A percentile compares a stretch with the other conserved stretches of the same genome.
Evolutionary conservation across 345 rosid genomes (phyloP).

Genomic region (Salix dunnii): DNA sequence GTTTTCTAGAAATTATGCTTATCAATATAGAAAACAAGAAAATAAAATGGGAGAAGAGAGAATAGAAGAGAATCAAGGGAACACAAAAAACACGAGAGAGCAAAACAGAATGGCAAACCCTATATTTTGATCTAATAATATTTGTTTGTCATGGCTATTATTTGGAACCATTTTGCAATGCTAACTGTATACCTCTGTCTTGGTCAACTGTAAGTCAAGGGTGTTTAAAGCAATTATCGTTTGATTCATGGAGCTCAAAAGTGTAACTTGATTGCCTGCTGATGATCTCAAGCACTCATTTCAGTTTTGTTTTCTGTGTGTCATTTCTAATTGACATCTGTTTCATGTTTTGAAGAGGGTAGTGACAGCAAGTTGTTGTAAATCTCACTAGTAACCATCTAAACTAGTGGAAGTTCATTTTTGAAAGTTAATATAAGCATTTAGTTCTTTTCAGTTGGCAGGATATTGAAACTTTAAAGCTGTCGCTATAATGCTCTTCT

Average conservation of each 20-base stretch:
- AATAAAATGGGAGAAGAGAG: background rate
- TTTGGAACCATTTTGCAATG: background rate
- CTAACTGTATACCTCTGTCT: background rate
- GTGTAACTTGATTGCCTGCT: background rate
- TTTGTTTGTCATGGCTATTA: background rate
- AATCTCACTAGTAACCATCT: background rate
- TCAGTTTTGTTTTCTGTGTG: background rate
- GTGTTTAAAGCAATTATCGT: background rate
- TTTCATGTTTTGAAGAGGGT: background rate
- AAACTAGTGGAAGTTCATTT: background rate
- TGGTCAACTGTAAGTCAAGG: background rate
- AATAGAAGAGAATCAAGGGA: background rate
- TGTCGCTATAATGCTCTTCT: background rate
- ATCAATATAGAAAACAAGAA: background rate
- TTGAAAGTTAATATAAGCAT: background rate
- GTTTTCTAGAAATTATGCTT: background rate
- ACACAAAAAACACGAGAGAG: background rate
- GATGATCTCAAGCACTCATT: background rate
- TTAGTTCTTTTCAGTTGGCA: background rate
- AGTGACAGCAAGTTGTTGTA: background rate
- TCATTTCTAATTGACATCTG: background rate
- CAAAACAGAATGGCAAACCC: background rate
- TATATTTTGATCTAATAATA: too few relatives aligned
- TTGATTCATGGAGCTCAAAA: background rate
- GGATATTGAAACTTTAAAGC: background rate